A percentile compares a stretch with the other conserved stretches of the same genome.
These are phyloP conservation scores for Auricularia auricula-judae DNA, from an alignment of 768 basidiomycete species.

Conservation along the genomic window DNA sequence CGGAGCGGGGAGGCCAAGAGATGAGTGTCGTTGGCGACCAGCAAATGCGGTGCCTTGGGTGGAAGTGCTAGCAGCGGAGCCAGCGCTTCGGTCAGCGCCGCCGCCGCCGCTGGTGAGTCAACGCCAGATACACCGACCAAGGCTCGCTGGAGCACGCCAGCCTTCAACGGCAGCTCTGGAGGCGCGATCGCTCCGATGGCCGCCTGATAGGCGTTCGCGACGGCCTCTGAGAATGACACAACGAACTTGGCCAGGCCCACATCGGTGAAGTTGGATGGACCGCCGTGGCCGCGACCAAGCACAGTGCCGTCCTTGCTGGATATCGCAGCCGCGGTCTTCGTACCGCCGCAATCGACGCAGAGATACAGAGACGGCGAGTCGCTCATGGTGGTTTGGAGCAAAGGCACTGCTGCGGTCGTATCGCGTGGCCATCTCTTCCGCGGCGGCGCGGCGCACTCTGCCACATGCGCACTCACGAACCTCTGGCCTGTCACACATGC, in stretches of 20 bases:
- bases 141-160: constrained; percentile 42
- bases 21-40: constrained; percentile 72
- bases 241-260: constrained; percentile 54
- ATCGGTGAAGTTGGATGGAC: constrained; percentile 81
- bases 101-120: constrained; percentile 57
- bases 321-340: constrained; percentile 75
- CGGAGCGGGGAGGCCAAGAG: constrained; percentile 74
- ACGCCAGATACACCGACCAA: constrained; percentile 83
- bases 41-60: constrained; percentile 34
- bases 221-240: constrained; percentile 37
- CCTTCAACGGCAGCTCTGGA: constrained; percentile 12
- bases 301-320: constrained; percentile 45
- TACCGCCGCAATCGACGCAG: constrained; percentile 82
- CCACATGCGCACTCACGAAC: no score
- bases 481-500: no score
- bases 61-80: constrained; percentile 50
- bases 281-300: constrained; percentile 55
- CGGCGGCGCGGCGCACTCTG: no score
- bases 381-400: background rate
- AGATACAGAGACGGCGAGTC: constrained; percentile 37
- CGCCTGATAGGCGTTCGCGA: constrained; percentile 36
- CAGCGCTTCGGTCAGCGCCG: constrained; percentile 41
- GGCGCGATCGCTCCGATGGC: constrained; percentile 18
- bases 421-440: no score
- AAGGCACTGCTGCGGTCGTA: background rate